Evolutionary conservation across 495 filamentous ascomycete genomes (phyloP), one percentile per base, ranked within the genome.

Genomic region (Cenococcum geophilum): DNA sequence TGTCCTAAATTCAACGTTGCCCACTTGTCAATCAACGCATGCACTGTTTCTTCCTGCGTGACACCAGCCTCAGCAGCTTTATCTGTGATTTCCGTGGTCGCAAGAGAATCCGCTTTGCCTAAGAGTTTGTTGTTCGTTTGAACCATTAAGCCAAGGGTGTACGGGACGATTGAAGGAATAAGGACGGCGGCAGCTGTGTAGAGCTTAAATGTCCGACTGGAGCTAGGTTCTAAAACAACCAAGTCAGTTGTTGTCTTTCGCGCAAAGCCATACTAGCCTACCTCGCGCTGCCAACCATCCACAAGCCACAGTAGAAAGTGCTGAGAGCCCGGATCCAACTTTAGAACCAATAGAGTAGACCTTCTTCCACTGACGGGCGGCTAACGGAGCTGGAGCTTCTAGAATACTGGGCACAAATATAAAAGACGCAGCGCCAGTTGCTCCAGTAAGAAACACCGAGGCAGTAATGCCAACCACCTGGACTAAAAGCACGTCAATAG

Each of bases 11-110:
- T 84, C 55, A 82, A 56, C 55, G 72, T 72, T n/a, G 72, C 81
- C 82, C 82, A 86, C 55, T 66, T 65, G 69, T 83, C 79, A 1
- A 86, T 69, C 64, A 84, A 63, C 34, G 67, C 72, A 64, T 81
- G 76, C 34, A 75, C 70, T 1, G 72, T 72, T 68, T 78, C 76
- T 36, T 71, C 72, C 43, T 69, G 64, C 43, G 64, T 43, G 4
- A 71, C 43, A n/a, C 72, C 70, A 4, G 59, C 59, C 58, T 77
- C 76, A 16, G 70, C 71, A 22, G 71, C 60, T 50, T 60, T 68
- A 48, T 72, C 67, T 20, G 63, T 64, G 8, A 72, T 27, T 36
- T 58, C 60, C 2, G 60, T 59, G 22, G 10, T 35, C 9, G 70
- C 59, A 6, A 75, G 56, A 5, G 70, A 65, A 32, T 74, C 59